Evolutionary conservation across 2,329 filamentous ascomycete species (phyloP).

Genomic region (Rosellinia necatrix): DNA sequence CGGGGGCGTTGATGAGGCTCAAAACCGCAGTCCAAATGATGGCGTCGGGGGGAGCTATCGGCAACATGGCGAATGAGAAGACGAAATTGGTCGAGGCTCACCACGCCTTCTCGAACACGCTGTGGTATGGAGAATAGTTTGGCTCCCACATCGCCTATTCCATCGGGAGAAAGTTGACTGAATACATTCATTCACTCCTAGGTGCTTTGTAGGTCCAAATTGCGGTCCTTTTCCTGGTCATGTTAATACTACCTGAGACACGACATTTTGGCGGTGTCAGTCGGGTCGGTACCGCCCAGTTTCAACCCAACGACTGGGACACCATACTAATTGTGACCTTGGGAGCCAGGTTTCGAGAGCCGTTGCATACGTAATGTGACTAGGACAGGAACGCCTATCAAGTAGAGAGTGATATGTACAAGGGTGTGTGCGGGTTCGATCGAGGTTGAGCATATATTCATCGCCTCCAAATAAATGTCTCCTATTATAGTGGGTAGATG

Average conservation of each 20-base stretch:
- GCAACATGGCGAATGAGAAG: slow-evolving; percentile 13
- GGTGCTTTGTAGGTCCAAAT: neutral
- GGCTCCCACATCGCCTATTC: slow-evolving; percentile 1
- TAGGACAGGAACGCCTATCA: too few relatives aligned
- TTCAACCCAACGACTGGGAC: neutral
- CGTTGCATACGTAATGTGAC: too few relatives aligned
- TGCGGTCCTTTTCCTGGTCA: neutral
- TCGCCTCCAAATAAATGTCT: too few relatives aligned
- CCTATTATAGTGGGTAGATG: too few relatives aligned
- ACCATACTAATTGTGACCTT: neutral
- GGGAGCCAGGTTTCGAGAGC: too few relatives aligned
- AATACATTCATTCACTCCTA: too few relatives aligned
- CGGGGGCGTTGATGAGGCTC: slow-evolving; percentile 2
- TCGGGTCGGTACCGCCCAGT: slow-evolving; percentile 2
- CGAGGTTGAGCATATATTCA: too few relatives aligned
- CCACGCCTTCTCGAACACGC: neutral
- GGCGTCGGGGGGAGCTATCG: neutral
- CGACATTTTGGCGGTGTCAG: neutral
- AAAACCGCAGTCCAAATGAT: slow-evolving; percentile 10
- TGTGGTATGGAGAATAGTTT: slow-evolving; percentile 17
- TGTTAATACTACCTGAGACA: neutral
- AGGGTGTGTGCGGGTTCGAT: too few relatives aligned
- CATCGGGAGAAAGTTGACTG: slow-evolving; percentile 8
- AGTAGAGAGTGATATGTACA: too few relatives aligned
- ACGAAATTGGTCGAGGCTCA: slow-evolving; percentile 11